phyloP scores from a whole-genome alignment of 805 yeast genomes.

The Candida cerambycidarum region DNA sequence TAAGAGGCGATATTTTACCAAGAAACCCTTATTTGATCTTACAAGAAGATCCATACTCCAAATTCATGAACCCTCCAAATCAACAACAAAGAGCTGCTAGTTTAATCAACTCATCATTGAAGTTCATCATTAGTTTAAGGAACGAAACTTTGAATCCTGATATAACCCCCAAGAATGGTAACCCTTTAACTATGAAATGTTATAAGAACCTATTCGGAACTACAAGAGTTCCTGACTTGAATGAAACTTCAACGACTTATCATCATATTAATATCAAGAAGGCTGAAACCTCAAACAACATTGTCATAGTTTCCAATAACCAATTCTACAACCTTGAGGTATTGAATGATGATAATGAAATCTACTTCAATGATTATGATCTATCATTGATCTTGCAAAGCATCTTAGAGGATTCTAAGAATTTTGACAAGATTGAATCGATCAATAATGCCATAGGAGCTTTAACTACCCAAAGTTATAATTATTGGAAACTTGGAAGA shows the following conservation, averaged over 20 bases:
- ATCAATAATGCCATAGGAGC: conserved; percentile 52
- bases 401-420: conserved; percentile 39
- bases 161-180: conserved; percentile 47
- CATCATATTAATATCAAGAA: conserved; percentile 32
- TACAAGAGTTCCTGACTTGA: conserved; percentile 47
- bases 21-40: conserved; percentile 74
- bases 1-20: conserved; percentile 67
- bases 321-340: conserved; percentile 54
- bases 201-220: conserved; percentile 69
- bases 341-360: conserved; percentile 33
- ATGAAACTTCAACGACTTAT: conserved; percentile 14
- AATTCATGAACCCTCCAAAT: conserved; percentile 54
- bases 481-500: conserved; percentile 50
- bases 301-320: conserved; percentile 49
- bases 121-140: conserved; percentile 62
- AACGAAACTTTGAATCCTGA: conserved; percentile 57
- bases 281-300: conserved; percentile 42
- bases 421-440: conserved; percentile 35
- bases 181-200: conserved; percentile 65
- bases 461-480: conserved; percentile 52
- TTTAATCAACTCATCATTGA: conserved; percentile 61
- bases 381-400: conserved; percentile 43
- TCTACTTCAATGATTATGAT: conserved; percentile 57
- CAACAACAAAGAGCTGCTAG: conserved; percentile 71
- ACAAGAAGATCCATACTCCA: conserved; percentile 70